These are phyloP conservation scores for Yamadazyma sp. DNA, from an alignment of 805 yeast genomes.

Conservation along the genomic window DNA sequence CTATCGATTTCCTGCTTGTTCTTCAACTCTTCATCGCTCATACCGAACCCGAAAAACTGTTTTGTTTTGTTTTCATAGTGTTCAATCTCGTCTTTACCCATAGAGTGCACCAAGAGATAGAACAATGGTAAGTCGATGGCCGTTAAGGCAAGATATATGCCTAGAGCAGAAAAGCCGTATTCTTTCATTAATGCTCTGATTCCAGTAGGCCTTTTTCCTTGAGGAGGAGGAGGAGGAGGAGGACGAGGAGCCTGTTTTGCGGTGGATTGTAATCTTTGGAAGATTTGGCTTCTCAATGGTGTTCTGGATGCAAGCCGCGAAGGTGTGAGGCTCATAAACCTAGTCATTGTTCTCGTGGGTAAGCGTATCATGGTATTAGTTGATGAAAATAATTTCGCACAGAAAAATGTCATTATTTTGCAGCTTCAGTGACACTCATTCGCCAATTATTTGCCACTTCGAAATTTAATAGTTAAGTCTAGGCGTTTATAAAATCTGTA, in stretches of 20 bases:
- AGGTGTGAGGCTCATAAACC: conserved; percentile 3
- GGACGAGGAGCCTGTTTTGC: conserved; percentile 8
- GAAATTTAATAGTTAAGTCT: no score
- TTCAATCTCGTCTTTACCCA: conserved; percentile 81
- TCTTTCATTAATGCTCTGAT: conserved; percentile 70
- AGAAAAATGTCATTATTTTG: no score
- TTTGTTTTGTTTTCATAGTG: conserved; percentile 62
- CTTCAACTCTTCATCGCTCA: conserved; percentile 43
- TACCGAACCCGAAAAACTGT: conserved; percentile 61
- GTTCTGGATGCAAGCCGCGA: background rate
- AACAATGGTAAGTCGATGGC: conserved; percentile 80
- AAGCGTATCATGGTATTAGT: conserved; percentile 1
- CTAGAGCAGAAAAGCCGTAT: conserved; percentile 90
- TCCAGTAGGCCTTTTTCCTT: conserved; percentile 39
- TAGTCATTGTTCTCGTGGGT: conserved; percentile 1
- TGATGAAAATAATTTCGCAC: conserved; percentile 3
- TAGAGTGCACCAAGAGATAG: conserved; percentile 76
- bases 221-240: no score
- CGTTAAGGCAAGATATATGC: conserved; percentile 75
- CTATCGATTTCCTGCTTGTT: conserved; percentile 35
- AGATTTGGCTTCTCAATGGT: conserved; percentile 7
- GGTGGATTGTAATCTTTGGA: conserved; percentile 18
- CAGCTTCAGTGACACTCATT: no score
- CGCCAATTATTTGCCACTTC: no score
- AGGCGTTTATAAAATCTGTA: background rate